These are phyloP conservation scores for Paramarasmius palmivorus DNA, from an alignment of 1,284 basidiomycete species.

Conservation along the genomic window DNA sequence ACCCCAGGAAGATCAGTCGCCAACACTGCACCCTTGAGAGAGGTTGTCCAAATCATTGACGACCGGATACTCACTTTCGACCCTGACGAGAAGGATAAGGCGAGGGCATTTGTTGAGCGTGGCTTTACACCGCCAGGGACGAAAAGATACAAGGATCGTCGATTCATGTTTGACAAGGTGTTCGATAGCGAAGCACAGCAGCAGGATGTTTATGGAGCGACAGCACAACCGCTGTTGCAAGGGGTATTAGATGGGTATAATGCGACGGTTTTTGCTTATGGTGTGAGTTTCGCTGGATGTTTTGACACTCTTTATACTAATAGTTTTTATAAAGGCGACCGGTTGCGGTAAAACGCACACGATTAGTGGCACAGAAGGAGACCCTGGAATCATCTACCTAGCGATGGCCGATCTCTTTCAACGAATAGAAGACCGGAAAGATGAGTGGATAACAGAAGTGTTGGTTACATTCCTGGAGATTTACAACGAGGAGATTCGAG, in stretches of 20 bases:
- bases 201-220: conserved; percentile 83
- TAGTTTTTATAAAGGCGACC: conserved; percentile 72
- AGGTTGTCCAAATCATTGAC: conserved; percentile 79
- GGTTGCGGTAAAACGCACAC: conserved; percentile 99
- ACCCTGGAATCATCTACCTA: conserved; percentile 92
- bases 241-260: conserved; percentile 93
- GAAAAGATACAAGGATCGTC: conserved; percentile 88
- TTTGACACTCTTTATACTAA: conserved; percentile 12
- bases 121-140: conserved; percentile 84
- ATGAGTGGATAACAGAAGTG: conserved; percentile 83
- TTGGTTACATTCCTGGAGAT: conserved; percentile 95
- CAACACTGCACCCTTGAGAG: conserved; percentile 59
- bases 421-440: conserved; percentile 80
- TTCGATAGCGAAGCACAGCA: conserved; percentile 82
- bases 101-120: conserved; percentile 73
- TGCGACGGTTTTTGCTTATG: conserved; percentile 96
- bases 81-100: conserved; percentile 83
- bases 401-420: conserved; percentile 97
- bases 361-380: conserved; percentile 84
- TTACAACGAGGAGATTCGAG: conserved; percentile 98
- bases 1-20: conserved; percentile 55
- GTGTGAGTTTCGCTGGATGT: conserved; percentile 58
- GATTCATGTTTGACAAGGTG: conserved; percentile 95
- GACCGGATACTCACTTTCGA: conserved; percentile 94
- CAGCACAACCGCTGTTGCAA: conserved; percentile 80